Base-by-base conservation (phyloP, 768 basidiomycete species). In the Mrakia hoshinonis region DNA sequence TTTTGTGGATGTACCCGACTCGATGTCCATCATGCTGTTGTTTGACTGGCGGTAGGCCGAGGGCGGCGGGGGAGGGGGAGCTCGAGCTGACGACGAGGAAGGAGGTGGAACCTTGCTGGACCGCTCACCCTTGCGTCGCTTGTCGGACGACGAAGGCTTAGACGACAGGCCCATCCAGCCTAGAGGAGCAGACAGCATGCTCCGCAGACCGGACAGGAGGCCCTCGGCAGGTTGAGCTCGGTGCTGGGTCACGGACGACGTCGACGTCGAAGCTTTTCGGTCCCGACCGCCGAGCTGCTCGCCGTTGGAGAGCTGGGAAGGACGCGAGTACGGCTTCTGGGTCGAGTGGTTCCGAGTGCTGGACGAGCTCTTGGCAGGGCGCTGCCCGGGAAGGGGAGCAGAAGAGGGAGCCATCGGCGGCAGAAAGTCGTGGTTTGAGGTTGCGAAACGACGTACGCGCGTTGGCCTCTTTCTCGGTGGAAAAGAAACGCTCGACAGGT, bases 181-280 rank as follows among this genome's bases (percentile, higher is more conserved):
- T 5, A 68, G 38, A 26, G 67, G 67, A 60, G 67, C 67, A 26
- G 67, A 54, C 54, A 68, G 51, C 49, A 68, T 54, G 58, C 67
- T 68, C 51, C 39, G 55, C 13, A 68, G 54, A 22, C 67, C 55
- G 15, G 67, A 55, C 20, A 68, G 67, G 39, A 68, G n/a, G 54
- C 67, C 67, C 29, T 68, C 67, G 26, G 49, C 24, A 18, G 48
- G 52, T 36, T 38, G 12, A 11, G 34, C 13, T 5, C 20, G 12
- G 39, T 34, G n/a, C n/a, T 20, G 20, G 29, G 31, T 2, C 4
- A 31, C 31, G 10, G 47, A 46, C 13, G 39, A 54, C 26, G 67
- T 36, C 10, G 67, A 49, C 6, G 52, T 58, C 29, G 54, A 34
- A 58, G 39, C 15, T 66, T 46, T 66, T 66, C 43, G 18, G 12